Evolutionary conservation across 148 eudicot genomes (phyloP), one percentile per base, ranked within the genome.

Genomic region (Silene conica): DNA sequence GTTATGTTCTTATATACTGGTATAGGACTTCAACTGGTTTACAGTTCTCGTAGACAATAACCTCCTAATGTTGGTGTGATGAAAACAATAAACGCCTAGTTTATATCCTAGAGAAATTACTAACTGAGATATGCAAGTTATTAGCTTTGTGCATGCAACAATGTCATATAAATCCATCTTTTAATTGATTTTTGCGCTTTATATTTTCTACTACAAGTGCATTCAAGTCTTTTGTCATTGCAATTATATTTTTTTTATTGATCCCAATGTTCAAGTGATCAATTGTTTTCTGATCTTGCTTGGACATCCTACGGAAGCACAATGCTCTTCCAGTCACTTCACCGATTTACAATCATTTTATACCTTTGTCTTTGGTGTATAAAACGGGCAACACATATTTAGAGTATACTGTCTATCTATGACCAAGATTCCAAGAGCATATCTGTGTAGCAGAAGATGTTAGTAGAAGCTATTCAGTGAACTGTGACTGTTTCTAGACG

Each of bases 11-110:
- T 61, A 26, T 7, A 23, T 58, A 23, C 22, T 58, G 6, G 62
- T 58, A n/a, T 61, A 61, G 65, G 65, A 61, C 31, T 61, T 61
- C 12, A 61, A 61, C 65, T 22, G 65, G 34, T 61, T 61, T 61
- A 61, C 34, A 8, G 16, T 25, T 22, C 19, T 61, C 22, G 65
- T 26, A 22, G 55, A 61, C 34, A 61, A 61, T 61, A 26, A 61
- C 26, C 26, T 61, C 31, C 22, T 61, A 22, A 25, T 59, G 63
- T 26, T 61, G 65, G 65, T 61, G 65, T 21, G 65, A 61, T 13
- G 15, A 10, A 9, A 34, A 60, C 64, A 60, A 21, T 22, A 60
- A 21, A 61, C 22, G 38, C 14, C 8, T 10, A 22, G 65, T 61
- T 61, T 4, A 22, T 25, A 61, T 22, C 13, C 65, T 50, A 12